A percentile compares a stretch with the other conserved stretches of the same genome.
These are phyloP conservation scores for Umbilicaria muhlenbergii DNA, from an alignment of 495 filamentous ascomycete genomes.

Conservation along the genomic window DNA sequence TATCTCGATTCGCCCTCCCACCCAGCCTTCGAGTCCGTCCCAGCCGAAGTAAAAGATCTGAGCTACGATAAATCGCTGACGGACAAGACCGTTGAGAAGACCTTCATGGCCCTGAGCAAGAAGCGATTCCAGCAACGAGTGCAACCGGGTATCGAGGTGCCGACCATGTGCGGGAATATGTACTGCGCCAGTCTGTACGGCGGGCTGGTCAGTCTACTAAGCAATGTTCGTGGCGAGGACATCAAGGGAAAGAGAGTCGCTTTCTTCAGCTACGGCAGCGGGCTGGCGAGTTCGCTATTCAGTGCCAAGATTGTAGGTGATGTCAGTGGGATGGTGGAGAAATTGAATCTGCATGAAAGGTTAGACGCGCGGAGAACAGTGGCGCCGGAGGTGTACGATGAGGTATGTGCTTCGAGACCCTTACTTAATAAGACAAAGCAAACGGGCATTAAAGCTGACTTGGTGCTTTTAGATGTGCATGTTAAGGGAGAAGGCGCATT, in stretches of 20 bases:
- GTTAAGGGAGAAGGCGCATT: slow-evolving; percentile 83
- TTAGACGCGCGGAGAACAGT: slow-evolving; percentile 57
- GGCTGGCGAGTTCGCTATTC: slow-evolving; percentile 80
- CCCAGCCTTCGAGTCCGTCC: slow-evolving; percentile 70
- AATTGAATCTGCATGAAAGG: slow-evolving; percentile 63
- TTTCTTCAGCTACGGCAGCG: slow-evolving; percentile 91
- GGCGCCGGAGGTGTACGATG: slow-evolving; percentile 72
- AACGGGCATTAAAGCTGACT: too few relatives aligned
- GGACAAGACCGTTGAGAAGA: slow-evolving; percentile 94
- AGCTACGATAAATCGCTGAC: slow-evolving; percentile 72
- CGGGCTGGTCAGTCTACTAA: slow-evolving; percentile 62
- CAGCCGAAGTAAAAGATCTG: slow-evolving; percentile 70
- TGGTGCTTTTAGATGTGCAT: slow-evolving; percentile 59
- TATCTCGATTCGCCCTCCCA: slow-evolving; percentile 65
- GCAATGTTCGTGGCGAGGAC: slow-evolving; percentile 50
- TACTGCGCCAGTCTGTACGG: slow-evolving; percentile 92
- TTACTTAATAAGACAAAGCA: too few relatives aligned
- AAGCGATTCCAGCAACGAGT: slow-evolving; percentile 88
- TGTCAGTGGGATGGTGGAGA: slow-evolving; percentile 58
- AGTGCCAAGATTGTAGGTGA: slow-evolving; percentile 70
- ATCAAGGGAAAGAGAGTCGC: slow-evolving; percentile 76
- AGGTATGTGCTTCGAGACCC: slow-evolving; percentile 35
- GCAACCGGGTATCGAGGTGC: slow-evolving; percentile 66
- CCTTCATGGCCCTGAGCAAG: slow-evolving; percentile 89
- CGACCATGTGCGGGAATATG: slow-evolving; percentile 98